phyloP scores from a whole-genome alignment of 371 early-diverging fungal genomes.

The Apophysomyces elegans region DNA sequence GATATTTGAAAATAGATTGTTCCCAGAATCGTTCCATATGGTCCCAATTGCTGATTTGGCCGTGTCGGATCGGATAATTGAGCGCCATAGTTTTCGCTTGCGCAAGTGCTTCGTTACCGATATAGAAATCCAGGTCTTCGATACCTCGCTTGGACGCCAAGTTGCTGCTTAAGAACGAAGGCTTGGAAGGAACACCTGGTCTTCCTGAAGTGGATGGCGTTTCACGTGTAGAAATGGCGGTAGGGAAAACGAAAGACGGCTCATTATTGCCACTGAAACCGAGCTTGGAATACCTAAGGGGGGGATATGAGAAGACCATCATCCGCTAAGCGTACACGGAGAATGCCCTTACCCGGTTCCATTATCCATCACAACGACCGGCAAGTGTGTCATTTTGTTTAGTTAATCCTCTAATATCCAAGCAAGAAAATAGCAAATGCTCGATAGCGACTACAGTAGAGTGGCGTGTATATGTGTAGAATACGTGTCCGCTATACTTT shows the following conservation, averaged over 20 bases:
- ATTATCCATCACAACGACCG: conserved; percentile 92
- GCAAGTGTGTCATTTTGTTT: conserved; percentile 54
- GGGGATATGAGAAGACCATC: not conserved
- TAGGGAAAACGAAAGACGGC: conserved; percentile 95
- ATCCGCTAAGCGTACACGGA: conserved; percentile 6
- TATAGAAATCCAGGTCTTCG: conserved; percentile 96
- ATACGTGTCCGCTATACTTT: too few relatives aligned
- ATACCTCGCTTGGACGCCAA: conserved; percentile 95
- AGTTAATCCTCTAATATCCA: not conserved
- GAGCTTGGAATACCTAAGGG: conserved; percentile 92
- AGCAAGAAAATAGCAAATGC: not conserved
- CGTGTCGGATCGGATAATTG: conserved; percentile 88
- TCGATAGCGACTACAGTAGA: too few relatives aligned
- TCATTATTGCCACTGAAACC: conserved; percentile 97
- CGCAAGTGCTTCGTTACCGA: conserved; percentile 95
- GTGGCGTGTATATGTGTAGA: too few relatives aligned
- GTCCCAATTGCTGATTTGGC: conserved; percentile 93
- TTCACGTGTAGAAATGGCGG: conserved; percentile 86
- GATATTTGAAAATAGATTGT: conserved; percentile 95
- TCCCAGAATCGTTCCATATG: conserved; percentile 96
- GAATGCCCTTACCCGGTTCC: conserved; percentile 82
- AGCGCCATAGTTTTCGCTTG: conserved; percentile 86
- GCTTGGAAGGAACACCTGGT: conserved; percentile 63
- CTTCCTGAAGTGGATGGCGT: conserved; percentile 53
- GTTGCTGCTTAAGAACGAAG: conserved; percentile 67